A percentile compares a stretch with the other conserved stretches of the same genome.
phyloP scores from a whole-genome alignment of 169 alveolate genomes.

The Eimeria praecox region DNA sequence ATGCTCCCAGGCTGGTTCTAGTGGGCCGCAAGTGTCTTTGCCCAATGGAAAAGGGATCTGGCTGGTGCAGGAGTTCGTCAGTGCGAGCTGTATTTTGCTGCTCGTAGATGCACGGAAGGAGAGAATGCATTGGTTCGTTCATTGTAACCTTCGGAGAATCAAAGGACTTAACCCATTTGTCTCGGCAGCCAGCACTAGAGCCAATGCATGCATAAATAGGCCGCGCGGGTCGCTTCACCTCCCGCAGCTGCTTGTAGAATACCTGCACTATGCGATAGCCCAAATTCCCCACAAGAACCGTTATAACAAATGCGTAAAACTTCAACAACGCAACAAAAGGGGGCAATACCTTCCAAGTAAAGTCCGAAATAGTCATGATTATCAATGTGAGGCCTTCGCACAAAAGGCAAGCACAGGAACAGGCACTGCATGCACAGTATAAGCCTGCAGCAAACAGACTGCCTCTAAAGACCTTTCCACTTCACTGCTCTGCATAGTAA shows the following conservation, averaged over 20 bases:
- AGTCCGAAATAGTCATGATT: conserved; percentile 25
- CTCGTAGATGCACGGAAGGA: neutral
- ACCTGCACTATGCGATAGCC: conserved; percentile 60
- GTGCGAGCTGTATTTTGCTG: neutral
- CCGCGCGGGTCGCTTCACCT: conserved; percentile 22
- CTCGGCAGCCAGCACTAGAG: neutral
- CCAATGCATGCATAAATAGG: neutral
- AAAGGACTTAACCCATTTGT: neutral
- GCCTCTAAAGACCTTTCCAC: neutral
- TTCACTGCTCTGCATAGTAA: neutral
- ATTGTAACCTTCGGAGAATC: neutral
- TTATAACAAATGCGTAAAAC: neutral
- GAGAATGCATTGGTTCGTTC: neutral
- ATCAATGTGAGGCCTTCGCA: conserved; percentile 38
- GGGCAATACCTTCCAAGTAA: conserved; percentile 26
- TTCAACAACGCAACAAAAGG: conserved; percentile 25
- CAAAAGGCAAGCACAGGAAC: neutral
- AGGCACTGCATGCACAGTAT: neutral
- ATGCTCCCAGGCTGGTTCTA: neutral
- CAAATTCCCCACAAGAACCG: neutral
- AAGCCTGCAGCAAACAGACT: neutral
- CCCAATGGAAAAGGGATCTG: neutral
- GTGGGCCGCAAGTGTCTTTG: conserved; percentile 5
- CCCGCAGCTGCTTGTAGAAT: conserved; percentile 46
- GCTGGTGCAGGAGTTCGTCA: neutral